A percentile compares a stretch with the other conserved stretches of the same genome.
Conservation (phyloP, 2,329 filamentous ascomycete genomes). For the Cercospora berteroae region DNA sequence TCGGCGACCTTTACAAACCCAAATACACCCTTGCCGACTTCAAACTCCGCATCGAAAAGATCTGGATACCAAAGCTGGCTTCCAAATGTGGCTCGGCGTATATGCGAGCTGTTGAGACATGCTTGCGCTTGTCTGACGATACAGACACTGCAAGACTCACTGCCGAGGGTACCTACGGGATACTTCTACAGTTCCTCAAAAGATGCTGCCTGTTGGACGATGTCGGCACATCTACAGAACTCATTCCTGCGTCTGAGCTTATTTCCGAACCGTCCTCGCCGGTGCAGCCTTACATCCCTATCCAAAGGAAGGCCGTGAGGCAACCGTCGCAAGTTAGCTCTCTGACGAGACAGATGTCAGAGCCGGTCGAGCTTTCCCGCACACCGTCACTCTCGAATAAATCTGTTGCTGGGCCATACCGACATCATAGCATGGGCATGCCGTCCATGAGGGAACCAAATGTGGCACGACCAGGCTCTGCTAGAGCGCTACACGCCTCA, state of each 20-base stretch:
- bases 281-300: conserved; percentile 9
- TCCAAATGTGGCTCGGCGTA: conserved; percentile 71
- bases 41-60: conserved; percentile 61
- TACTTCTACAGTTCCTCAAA: conserved; percentile 36
- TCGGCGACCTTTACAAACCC: conserved; percentile 58
- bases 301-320: conserved; percentile 9
- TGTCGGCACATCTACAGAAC: conserved; percentile 27
- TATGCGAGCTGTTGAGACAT: conserved; percentile 70
- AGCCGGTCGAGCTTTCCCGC: conserved; percentile 18
- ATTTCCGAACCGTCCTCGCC: conserved; percentile 23
- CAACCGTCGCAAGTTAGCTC: conserved; percentile 21
- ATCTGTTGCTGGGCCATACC: conserved; percentile 8
- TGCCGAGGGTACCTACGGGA: conserved; percentile 32
- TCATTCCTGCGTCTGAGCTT: conserved; percentile 28
- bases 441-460: conserved; percentile 1
- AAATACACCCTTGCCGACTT: conserved; percentile 61
- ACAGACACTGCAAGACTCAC: conserved; percentile 28
- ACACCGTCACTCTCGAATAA: conserved; percentile 7
- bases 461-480: conserved; percentile 1
- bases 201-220: conserved; percentile 39
- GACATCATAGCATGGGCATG: conserved; percentile 6
- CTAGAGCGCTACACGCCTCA: conserved; percentile 8
- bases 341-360: conserved; percentile 25
- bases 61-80: conserved; percentile 63
- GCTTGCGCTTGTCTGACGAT: conserved; percentile 66